phyloP scores from a whole-genome alignment of 352 stramenopile species.

The Saprolegnia parasitica region DNA sequence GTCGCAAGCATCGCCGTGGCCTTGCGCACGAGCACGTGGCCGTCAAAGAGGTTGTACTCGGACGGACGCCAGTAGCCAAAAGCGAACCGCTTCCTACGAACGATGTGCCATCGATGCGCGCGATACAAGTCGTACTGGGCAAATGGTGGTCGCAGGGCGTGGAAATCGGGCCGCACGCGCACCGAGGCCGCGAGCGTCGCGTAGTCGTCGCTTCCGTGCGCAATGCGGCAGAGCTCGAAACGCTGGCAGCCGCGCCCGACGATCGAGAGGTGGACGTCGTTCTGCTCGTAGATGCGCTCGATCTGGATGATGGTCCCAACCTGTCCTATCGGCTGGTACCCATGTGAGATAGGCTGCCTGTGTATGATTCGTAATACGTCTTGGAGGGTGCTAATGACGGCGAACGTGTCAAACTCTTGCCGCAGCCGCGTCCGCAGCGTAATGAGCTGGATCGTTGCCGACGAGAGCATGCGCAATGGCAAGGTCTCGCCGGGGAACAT shows the following conservation, averaged over 20 bases:
- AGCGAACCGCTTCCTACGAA: conserved; percentile 11
- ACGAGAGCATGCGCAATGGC: conserved; percentile 65
- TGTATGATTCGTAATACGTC: neutral
- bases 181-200: neutral
- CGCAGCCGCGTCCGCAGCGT: conserved; percentile 20
- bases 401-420: conserved; percentile 18
- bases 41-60: conserved; percentile 60
- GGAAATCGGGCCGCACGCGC: conserved; percentile 14
- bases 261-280: conserved; percentile 23
- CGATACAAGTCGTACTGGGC: neutral
- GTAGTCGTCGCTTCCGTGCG: neutral
- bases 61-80: conserved; percentile 41
- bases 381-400: conserved; percentile 15
- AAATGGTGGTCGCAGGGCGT: conserved; percentile 14
- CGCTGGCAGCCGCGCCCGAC: conserved; percentile 22
- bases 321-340: neutral
- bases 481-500: conserved; percentile 78
- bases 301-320: conserved; percentile 28
- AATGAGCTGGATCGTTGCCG: conserved; percentile 37
- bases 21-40: conserved; percentile 45
- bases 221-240: neutral
- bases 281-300: conserved; percentile 26
- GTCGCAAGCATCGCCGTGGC: conserved; percentile 67
- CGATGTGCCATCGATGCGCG: neutral
- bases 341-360: neutral